A percentile compares a stretch with the other conserved stretches of the same genome.
phyloP scores from a whole-genome alignment of 805 yeast genomes.

The Saturnispora bothae region DNA sequence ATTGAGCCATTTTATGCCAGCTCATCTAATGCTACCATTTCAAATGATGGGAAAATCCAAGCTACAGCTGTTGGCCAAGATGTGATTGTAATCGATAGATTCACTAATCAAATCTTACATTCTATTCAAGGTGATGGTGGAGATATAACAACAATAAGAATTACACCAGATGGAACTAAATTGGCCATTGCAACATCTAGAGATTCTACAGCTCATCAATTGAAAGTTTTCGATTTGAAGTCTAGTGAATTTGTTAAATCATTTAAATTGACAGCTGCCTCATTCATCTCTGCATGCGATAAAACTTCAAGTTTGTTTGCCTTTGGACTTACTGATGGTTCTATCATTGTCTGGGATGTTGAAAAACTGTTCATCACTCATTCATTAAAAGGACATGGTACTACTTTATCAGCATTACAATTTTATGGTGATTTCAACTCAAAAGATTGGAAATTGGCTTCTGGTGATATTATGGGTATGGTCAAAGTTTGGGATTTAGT shows the following conservation, averaged over 20 bases:
- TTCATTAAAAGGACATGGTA: slow-evolving; percentile 86
- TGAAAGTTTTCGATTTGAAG: slow-evolving; percentile 51
- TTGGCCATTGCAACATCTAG: slow-evolving; percentile 65
- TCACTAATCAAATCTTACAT: slow-evolving; percentile 45
- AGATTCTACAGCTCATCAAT: slow-evolving; percentile 47
- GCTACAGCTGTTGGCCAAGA: slow-evolving; percentile 80
- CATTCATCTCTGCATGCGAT: slow-evolving; percentile 69
- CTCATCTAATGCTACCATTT: slow-evolving; percentile 62
- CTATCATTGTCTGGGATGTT: slow-evolving; percentile 83
- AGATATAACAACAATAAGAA: slow-evolving; percentile 57
- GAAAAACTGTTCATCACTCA: slow-evolving; percentile 84
- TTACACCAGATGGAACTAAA: slow-evolving; percentile 66
- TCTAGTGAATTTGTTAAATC: slow-evolving; percentile 34
- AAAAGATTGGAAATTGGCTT: slow-evolving; percentile 65
- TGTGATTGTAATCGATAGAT: slow-evolving; percentile 56
- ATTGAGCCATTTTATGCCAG: slow-evolving; percentile 84
- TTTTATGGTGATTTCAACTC: slow-evolving; percentile 68
- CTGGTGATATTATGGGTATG: slow-evolving; percentile 53
- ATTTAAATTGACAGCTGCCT: slow-evolving; percentile 65
- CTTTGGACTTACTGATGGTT: slow-evolving; percentile 93
- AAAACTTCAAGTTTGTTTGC: slow-evolving; percentile 77
- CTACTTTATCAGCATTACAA: slow-evolving; percentile 63
- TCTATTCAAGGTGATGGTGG: slow-evolving; percentile 79
- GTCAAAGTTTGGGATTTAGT: slow-evolving; percentile 55
- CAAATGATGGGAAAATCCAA: slow-evolving; percentile 48